phyloP scores from a whole-genome alignment of 1,139 yeast genomes.

The Suhomyces wounanorum region DNA sequence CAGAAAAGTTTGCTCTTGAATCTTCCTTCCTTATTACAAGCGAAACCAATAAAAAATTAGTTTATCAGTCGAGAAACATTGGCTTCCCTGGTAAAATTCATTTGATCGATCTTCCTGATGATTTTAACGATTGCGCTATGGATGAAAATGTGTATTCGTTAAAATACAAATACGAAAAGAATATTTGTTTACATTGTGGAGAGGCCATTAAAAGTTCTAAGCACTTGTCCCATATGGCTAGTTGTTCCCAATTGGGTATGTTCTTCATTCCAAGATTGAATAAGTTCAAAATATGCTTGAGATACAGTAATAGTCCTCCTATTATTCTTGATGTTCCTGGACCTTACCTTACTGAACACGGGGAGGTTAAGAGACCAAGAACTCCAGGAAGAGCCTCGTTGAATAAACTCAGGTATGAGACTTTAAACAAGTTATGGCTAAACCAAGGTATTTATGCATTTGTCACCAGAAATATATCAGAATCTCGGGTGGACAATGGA shows the following conservation, averaged over 20 bases:
- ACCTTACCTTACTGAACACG: slow-evolving; percentile 72
- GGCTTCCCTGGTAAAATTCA: slow-evolving; percentile 44
- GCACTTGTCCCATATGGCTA: slow-evolving; percentile 26
- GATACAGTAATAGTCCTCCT: slow-evolving; percentile 29
- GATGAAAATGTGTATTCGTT: slow-evolving; percentile 23
- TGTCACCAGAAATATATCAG: slow-evolving; percentile 37
- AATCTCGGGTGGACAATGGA: slow-evolving; percentile 19
- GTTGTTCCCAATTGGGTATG: slow-evolving; percentile 37
- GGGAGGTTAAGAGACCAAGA: slow-evolving; percentile 62
- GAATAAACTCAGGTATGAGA: slow-evolving; percentile 51
- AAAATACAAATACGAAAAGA: slow-evolving; percentile 26
- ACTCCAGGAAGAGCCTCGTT: slow-evolving; percentile 59
- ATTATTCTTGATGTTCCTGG: slow-evolving; percentile 46
- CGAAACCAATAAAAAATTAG: slow-evolving; percentile 28
- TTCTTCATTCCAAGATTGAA: slow-evolving; percentile 47
- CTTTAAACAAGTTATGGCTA: slow-evolving; percentile 61
- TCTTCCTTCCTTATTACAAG: slow-evolving; percentile 24
- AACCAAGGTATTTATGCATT: slow-evolving; percentile 50
- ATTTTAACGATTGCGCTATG: slow-evolving; percentile 33
- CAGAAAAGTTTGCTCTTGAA: slow-evolving; percentile 24
- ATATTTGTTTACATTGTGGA: slow-evolving; percentile 40
- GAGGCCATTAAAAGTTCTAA: slow-evolving; percentile 20
- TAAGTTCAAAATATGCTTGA: slow-evolving; percentile 34
- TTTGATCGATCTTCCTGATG: slow-evolving; percentile 42
- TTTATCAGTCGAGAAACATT: slow-evolving; percentile 25